phyloP scores from a whole-genome alignment of 2,329 filamentous ascomycete species.

The Penicillium freii region DNA sequence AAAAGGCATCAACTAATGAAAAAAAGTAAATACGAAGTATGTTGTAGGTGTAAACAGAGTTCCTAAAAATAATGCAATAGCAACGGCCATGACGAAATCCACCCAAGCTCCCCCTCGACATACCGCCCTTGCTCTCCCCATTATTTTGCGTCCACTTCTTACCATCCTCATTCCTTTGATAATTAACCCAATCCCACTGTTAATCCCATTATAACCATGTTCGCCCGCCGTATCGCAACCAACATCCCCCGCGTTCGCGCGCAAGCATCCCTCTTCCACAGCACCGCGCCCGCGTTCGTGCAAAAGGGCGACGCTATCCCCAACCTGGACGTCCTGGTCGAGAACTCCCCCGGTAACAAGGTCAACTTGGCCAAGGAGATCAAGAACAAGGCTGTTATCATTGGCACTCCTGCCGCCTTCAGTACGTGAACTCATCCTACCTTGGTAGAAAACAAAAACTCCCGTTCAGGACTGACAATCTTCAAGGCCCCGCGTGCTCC shows the following conservation, averaged over 20 bases:
- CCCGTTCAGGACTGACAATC: constrained; percentile 11
- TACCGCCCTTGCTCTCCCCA: background rate
- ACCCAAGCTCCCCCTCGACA: background rate
- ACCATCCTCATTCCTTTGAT: background rate
- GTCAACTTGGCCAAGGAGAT: constrained; percentile 82
- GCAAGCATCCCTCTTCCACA: constrained; percentile 40
- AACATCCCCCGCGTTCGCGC: constrained; percentile 31
- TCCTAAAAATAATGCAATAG: background rate
- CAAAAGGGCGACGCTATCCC: constrained; percentile 78
- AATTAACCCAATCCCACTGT: background rate
- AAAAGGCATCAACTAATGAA: background rate
- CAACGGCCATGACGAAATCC: constrained; percentile 9
- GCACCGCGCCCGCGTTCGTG: constrained; percentile 52
- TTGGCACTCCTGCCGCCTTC: constrained; percentile 82
- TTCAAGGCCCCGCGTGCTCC: constrained; percentile 59
- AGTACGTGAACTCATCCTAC: constrained; percentile 42
- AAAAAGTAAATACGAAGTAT: background rate
- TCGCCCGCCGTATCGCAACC: constrained; percentile 38
- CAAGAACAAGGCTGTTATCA: constrained; percentile 72
- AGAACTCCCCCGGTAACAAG: constrained; percentile 87
- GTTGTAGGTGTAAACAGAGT: background rate
- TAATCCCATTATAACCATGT: constrained; percentile 27
- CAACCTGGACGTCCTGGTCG: constrained; percentile 70
- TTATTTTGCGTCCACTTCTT: background rate
- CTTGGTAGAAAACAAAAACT: background rate